These are phyloP conservation scores for Kipferlia bialata DNA, from an alignment of 78 protist species.

Conservation along the genomic window DNA sequence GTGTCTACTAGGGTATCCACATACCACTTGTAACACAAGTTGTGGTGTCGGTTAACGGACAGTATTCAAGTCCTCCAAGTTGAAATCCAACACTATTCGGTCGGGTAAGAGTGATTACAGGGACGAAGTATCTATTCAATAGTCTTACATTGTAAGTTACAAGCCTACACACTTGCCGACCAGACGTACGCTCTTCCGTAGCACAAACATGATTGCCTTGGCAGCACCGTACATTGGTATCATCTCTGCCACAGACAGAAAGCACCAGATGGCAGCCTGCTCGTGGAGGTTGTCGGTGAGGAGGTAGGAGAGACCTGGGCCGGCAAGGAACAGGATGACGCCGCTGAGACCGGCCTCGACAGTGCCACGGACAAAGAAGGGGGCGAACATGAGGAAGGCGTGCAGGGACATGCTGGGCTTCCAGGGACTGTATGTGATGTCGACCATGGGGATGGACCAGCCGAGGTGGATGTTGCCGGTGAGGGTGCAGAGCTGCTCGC, in stretches of 20 bases:
- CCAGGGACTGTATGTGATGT: constrained; percentile 22
- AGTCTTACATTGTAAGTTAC: too few relatives aligned
- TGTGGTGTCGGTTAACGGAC: too few relatives aligned
- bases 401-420: constrained; percentile 8
- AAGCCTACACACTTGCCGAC: too few relatives aligned
- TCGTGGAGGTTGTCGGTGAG: constrained; percentile 25
- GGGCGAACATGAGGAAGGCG: constrained; percentile 28
- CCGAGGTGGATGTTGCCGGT: constrained; percentile 18
- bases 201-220: too few relatives aligned
- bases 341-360: constrained; percentile 10
- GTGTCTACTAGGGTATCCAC: too few relatives aligned
- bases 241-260: constrained; percentile 24
- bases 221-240: too few relatives aligned
- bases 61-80: too few relatives aligned
- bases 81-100: too few relatives aligned
- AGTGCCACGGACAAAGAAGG: constrained; percentile 20
- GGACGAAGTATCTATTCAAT: too few relatives aligned
- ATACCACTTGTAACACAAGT: too few relatives aligned
- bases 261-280: constrained; percentile 44
- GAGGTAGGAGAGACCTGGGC: constrained; percentile 13
- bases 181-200: too few relatives aligned
- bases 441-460: constrained; percentile 33
- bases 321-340: constrained; percentile 17
- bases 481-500: constrained; percentile 29
- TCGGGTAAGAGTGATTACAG: too few relatives aligned